Conservation (phyloP, 805 yeast genomes). For the Yamadazyma philogaea region DNA sequence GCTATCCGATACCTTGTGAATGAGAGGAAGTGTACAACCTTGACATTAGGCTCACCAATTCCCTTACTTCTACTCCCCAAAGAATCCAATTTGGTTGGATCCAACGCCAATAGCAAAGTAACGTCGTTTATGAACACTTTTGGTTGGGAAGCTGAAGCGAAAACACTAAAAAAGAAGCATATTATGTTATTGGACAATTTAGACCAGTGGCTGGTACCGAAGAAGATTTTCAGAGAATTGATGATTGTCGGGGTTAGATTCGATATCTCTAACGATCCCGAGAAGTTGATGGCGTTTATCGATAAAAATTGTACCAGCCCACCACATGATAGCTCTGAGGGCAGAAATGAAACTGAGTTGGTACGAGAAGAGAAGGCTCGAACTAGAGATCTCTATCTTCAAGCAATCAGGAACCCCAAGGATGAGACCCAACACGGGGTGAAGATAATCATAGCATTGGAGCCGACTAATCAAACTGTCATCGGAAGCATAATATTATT, state of each 20-base stretch:
- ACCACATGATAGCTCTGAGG: neutral
- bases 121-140: constrained; percentile 34
- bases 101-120: constrained; percentile 21
- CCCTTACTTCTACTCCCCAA: constrained; percentile 43
- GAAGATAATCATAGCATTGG: constrained; percentile 50
- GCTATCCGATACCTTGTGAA: constrained; percentile 49
- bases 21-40: constrained; percentile 38
- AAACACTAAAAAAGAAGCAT: constrained; percentile 21
- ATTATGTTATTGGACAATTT: constrained; percentile 43
- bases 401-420: constrained; percentile 31
- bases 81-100: constrained; percentile 17
- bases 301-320: constrained; percentile 12
- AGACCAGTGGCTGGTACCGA: constrained; percentile 50
- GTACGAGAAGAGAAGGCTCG: constrained; percentile 16
- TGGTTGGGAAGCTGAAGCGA: constrained; percentile 37
- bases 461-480: constrained; percentile 49
- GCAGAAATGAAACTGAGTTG: neutral
- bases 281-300: constrained; percentile 42
- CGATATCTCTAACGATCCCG: constrained; percentile 48
- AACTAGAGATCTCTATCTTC: constrained; percentile 30
- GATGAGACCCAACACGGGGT: constrained; percentile 32
- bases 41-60: constrained; percentile 45
- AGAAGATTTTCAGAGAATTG: constrained; percentile 51
- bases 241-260: constrained; percentile 57
- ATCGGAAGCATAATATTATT: constrained; percentile 52